phyloP scores from a whole-genome alignment of 2,329 filamentous ascomycete species.

The Clonostachys rosea region DNA sequence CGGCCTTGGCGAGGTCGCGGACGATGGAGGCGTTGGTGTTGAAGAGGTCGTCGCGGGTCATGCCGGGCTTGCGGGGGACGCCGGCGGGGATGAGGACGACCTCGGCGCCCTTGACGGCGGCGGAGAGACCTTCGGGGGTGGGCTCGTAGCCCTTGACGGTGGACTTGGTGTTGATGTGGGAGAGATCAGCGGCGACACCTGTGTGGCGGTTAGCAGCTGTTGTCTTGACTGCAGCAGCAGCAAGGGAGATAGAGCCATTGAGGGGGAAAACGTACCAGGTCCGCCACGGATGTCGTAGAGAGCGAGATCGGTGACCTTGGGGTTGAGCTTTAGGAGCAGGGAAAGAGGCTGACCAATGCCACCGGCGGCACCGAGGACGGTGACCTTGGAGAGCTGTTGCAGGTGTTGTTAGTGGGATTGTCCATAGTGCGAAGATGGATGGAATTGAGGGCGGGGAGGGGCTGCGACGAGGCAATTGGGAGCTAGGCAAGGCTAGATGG shows the following conservation, averaged over 20 bases:
- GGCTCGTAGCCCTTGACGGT: constrained; percentile 86
- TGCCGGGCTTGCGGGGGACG: constrained; percentile 98
- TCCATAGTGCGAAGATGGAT: constrained; percentile 6
- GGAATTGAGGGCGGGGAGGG: background rate
- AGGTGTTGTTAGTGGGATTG: constrained; percentile 8
- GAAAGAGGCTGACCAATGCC: constrained; percentile 98
- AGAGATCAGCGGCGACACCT: constrained; percentile 98
- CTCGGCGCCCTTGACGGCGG: constrained; percentile 80
- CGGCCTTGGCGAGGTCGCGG: constrained; percentile 94
- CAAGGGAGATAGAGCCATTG: no score
- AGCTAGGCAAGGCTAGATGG: no score
- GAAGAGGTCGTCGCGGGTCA: constrained; percentile 99
- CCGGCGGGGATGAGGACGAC: constrained; percentile 97
- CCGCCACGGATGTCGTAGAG: constrained; percentile 97
- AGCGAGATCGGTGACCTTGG: constrained; percentile 85
- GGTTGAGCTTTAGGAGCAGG: constrained; percentile 97
- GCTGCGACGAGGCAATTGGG: no score
- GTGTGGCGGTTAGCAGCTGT: constrained; percentile 2
- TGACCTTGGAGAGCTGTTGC: constrained; percentile 86
- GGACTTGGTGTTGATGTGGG: constrained; percentile 99
- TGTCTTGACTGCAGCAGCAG: background rate
- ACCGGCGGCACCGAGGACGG: constrained; percentile 93
- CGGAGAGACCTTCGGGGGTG: constrained; percentile 68
- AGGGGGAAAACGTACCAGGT: constrained; percentile 62
- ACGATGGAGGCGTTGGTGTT: constrained; percentile 99